phyloP scores from a whole-genome alignment of 75 land plant species.

The Picea glauca region DNA sequence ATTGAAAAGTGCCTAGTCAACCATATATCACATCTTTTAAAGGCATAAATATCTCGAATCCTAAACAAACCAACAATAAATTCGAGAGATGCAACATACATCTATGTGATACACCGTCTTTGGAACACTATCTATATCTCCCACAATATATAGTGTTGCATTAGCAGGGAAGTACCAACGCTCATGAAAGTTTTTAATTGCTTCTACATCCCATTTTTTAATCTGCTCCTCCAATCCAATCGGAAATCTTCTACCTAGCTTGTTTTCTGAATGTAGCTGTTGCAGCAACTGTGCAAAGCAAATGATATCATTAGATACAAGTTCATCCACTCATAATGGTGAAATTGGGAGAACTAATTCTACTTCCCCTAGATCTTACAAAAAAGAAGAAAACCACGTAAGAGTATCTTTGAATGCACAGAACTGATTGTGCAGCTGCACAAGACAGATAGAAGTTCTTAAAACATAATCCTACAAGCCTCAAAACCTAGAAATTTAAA shows the following conservation, averaged over 20 bases:
- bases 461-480: too few species aligned
- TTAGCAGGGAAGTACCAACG: slow-evolving; percentile 99
- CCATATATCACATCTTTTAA: neutral
- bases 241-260: slow-evolving; percentile 92
- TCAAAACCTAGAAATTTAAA: neutral
- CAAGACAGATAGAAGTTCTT: neutral
- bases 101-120: slow-evolving; percentile 83
- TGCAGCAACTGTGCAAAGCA: slow-evolving; percentile 67
- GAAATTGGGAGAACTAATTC: neutral
- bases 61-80: slow-evolving; percentile 8
- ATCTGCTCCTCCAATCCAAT: slow-evolving; percentile 99
- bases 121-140: slow-evolving; percentile 83
- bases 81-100: slow-evolving; percentile 33
- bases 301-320: slow-evolving; percentile 6
- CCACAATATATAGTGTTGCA: slow-evolving; percentile 96
- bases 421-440: neutral
- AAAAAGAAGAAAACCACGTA: neutral
- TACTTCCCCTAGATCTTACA: neutral
- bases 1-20: neutral
- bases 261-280: slow-evolving; percentile 96
- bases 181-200: slow-evolving; percentile 90
- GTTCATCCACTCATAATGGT: neutral
- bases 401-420: neutral
- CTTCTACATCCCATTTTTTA: slow-evolving; percentile 96
- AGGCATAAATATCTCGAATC: neutral